Evolutionary conservation across 108 stramenopile species (phyloP).

Genomic region (Cyclotella atomus): DNA sequence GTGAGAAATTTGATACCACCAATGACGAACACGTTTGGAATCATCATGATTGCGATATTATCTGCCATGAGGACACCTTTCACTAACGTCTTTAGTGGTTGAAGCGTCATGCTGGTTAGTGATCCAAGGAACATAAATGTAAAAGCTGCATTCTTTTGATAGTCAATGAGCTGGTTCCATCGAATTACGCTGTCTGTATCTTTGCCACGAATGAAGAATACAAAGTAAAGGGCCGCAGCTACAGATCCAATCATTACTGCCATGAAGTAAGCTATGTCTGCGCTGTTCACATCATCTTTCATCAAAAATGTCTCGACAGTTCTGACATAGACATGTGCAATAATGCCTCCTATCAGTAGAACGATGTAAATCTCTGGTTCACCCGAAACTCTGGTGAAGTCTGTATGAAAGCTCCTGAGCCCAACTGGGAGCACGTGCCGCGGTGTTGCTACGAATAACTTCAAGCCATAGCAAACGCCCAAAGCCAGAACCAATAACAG

Average conservation of each 20-base stretch:
- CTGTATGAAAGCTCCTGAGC: slow-evolving; percentile 15
- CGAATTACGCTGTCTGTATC: not conserved
- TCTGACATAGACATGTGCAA: slow-evolving; percentile 4
- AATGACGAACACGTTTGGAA: slow-evolving; percentile 18
- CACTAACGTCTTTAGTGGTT: slow-evolving; percentile 10
- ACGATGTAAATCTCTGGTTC: slow-evolving; percentile 13
- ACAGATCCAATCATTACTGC: not conserved
- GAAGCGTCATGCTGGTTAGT: not conserved
- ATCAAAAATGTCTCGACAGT: not conserved
- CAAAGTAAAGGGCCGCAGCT: slow-evolving; percentile 1
- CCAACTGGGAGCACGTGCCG: not conserved
- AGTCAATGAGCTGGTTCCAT: slow-evolving; percentile 20
- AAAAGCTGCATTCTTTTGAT: slow-evolving; percentile 25
- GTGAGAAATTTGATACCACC: slow-evolving; percentile 5
- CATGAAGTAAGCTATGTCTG: not conserved
- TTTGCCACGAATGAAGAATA: slow-evolving; percentile 1
- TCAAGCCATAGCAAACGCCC: not conserved
- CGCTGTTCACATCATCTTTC: not conserved
- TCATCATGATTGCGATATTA: not conserved
- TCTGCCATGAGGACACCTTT: not conserved
- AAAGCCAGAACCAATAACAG: not conserved
- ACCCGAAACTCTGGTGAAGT: slow-evolving; percentile 12
- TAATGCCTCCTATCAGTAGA: not conserved
- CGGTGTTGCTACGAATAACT: not conserved
- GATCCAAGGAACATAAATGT: not conserved